These are phyloP conservation scores for Coniosporium tulheliwenetii DNA, from an alignment of 2,329 filamentous ascomycete genomes.

Conservation along the genomic window DNA sequence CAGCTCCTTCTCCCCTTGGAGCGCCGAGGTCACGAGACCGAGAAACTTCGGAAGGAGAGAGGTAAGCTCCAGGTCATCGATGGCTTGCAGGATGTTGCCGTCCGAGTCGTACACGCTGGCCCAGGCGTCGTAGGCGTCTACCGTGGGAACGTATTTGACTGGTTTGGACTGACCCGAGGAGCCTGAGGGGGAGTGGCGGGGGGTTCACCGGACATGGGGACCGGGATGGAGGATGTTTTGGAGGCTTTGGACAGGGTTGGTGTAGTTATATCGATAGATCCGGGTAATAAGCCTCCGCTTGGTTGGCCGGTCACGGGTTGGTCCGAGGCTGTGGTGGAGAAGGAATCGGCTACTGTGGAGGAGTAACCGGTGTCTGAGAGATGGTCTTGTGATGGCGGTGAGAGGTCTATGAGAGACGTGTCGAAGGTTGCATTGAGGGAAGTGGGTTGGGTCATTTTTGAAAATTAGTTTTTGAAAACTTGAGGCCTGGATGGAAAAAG, in stretches of 20 bases:
- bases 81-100: constrained; percentile 48
- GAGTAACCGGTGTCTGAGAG: neutral
- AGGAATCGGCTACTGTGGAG: constrained; percentile 1
- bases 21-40: constrained; percentile 3
- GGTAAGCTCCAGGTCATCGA: constrained; percentile 43
- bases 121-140: constrained; percentile 31
- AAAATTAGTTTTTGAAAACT: no score
- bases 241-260: neutral
- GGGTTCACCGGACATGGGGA: no score
- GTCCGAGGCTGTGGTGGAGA: neutral
- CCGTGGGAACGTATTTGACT: neutral
- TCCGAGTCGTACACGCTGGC: constrained; percentile 46
- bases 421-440: constrained; percentile 21
- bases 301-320: neutral
- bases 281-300: neutral
- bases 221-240: no score
- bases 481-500: no score
- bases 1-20: constrained; percentile 4
- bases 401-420: constrained; percentile 19
- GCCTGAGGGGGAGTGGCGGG: no score
- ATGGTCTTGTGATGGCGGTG: neutral
- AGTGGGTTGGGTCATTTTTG: constrained; percentile 16
- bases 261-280: neutral
- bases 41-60: constrained; percentile 35
- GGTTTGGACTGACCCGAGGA: neutral